Percentiles rank a stretch among this genome's conserved stretches.
phyloP scores from a whole-genome alignment of 2,329 filamentous ascomycete species.

The Hypoxylon sp. region DNA sequence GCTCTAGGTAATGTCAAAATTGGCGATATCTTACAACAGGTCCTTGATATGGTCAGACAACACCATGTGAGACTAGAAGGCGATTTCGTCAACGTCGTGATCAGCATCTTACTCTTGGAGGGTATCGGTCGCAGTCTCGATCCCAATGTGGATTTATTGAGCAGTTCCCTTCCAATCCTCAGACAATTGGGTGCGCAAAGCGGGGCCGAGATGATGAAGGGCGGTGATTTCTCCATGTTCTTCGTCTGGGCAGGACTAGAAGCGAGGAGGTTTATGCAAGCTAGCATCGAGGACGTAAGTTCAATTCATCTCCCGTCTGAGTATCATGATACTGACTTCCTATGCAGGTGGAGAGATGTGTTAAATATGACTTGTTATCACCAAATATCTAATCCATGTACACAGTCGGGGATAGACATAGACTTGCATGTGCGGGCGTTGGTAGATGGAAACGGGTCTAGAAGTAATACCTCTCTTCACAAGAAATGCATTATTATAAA shows the following conservation, averaged over 20 bases:
- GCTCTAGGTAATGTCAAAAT: slow-evolving; percentile 96
- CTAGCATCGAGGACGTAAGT: slow-evolving; percentile 87
- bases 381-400: slow-evolving; percentile 78
- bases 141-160: slow-evolving; percentile 88
- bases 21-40: slow-evolving; percentile 92
- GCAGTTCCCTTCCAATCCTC: slow-evolving; percentile 89
- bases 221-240: slow-evolving; percentile 86
- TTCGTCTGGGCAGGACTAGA: slow-evolving; percentile 93
- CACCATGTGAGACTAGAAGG: slow-evolving; percentile 97
- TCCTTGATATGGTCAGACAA: slow-evolving; percentile 88
- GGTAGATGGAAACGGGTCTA: slow-evolving; percentile 24
- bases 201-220: slow-evolving; percentile 77
- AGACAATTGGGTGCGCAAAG: slow-evolving; percentile 87
- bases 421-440: slow-evolving; percentile 45
- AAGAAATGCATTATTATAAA: slow-evolving; percentile 29
- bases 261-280: slow-evolving; percentile 88
- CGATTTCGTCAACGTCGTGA: slow-evolving; percentile 98
- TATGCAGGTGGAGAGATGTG: slow-evolving; percentile 82
- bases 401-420: slow-evolving; percentile 29
- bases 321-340: slow-evolving; percentile 19
- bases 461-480: slow-evolving; percentile 32
- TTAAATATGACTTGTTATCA: slow-evolving; percentile 90
- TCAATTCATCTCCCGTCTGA: neutral
- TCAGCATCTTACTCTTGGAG: slow-evolving; percentile 92
- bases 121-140: slow-evolving; percentile 92